Evolutionary conservation across 139 green algal genomes (phyloP), one percentile per base, ranked within the genome.

Genomic region (Chlorella sp.): DNA sequence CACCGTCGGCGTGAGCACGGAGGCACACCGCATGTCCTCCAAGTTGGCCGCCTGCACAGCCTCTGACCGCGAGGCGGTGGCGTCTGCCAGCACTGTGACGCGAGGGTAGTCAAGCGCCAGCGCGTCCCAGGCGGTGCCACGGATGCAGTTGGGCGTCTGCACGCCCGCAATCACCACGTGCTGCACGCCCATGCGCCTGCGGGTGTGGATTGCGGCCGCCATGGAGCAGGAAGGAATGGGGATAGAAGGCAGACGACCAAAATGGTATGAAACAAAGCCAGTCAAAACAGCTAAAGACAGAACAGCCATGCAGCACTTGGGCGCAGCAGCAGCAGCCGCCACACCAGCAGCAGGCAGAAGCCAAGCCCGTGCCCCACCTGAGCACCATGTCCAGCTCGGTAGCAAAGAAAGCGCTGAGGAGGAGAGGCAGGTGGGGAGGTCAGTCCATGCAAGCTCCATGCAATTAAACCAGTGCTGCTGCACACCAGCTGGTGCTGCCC

Each of bases 91-190:
- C 62, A 96, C 92, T 2, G 78, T 63, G 17, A 92, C 90, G 28
- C 76, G 65, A 20, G 57, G 39, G 63, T 96, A 97, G 78, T 96
- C 94, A 28, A 94, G 86, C 6, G 75, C 84, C 30, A 97, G 51
- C 1, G 93, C 93, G 79, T 97, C 94, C 69, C 93, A 92, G 11
- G 93, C 94, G 6, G 94, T 95, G 20, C 88, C 91, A 1, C 94
- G 85, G 74, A 97, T 94, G 89, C 94, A 97, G 74, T 97, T 97
- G 70, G 94, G 94, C 25, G 94, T 97, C 82, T 97, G 94, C 63
- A 96, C 90, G 1, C 93, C 93, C 26, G 36, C 67, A 9, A 88
- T 28, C 30, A 88, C 85, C 32, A 93, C 80, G 0, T 55, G 79
- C 7, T 47, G 17, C 28, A 89, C 57, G 25, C 83, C 83, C 63